These are phyloP conservation scores for Asterochloris sp. DNA, from an alignment of 139 green algal species.

Conservation along the genomic window DNA sequence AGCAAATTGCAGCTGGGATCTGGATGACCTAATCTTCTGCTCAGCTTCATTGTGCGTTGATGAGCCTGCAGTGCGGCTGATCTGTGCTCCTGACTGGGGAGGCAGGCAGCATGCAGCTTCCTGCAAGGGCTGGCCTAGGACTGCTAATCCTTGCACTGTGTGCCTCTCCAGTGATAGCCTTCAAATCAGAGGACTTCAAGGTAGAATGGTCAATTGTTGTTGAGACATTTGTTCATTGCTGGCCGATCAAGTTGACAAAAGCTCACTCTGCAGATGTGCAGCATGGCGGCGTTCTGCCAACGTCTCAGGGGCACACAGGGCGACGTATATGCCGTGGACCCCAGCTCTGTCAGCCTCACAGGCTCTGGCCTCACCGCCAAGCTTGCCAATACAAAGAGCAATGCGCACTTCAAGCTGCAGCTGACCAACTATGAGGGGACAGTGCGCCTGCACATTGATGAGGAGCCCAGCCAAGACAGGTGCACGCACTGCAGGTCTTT, in stretches of 20 bases:
- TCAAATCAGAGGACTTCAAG: constrained; percentile 96
- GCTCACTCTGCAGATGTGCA: constrained; percentile 69
- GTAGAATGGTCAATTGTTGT: constrained; percentile 3
- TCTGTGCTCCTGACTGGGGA: background rate
- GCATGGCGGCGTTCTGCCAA: constrained; percentile 78
- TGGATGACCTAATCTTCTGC: too few relatives aligned
- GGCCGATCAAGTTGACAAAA: background rate
- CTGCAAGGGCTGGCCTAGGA: too few relatives aligned
- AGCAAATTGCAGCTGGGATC: too few relatives aligned
- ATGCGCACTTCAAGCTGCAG: constrained; percentile 48
- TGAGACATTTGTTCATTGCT: too few relatives aligned
- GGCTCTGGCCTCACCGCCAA: constrained; percentile 41
- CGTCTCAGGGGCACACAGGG: constrained; percentile 62
- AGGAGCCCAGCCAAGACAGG: constrained; percentile 31
- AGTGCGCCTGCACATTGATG: constrained; percentile 76
- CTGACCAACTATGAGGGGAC: constrained; percentile 64
- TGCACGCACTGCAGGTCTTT: too few relatives aligned
- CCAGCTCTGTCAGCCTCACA: constrained; percentile 45
- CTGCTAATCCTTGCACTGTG: background rate
- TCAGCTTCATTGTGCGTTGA: background rate
- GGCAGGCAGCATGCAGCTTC: too few relatives aligned
- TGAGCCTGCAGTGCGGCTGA: background rate
- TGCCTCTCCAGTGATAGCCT: constrained; percentile 33
- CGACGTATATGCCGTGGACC: constrained; percentile 49
- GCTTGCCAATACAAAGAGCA: constrained; percentile 39